Conservation (phyloP, 768 basidiomycete species). For the Boletales sp. region DNA sequence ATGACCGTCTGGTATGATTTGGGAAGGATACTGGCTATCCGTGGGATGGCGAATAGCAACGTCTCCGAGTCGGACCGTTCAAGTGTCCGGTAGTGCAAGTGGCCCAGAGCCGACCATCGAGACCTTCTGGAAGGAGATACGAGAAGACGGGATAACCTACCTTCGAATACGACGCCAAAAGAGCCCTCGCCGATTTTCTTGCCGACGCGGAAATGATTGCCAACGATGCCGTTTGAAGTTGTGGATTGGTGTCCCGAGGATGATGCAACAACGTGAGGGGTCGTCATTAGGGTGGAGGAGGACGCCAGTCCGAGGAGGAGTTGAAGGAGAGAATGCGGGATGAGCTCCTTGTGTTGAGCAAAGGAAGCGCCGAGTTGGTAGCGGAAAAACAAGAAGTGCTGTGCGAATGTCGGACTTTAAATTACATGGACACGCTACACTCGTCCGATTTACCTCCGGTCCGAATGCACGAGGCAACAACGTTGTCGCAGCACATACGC, state of each 20-base stretch:
- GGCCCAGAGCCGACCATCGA: constrained; percentile 3
- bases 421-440: constrained; percentile 10
- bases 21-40: neutral
- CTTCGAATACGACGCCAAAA: constrained; percentile 98
- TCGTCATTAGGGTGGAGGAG: constrained; percentile 51
- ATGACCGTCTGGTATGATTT: constrained; percentile 4
- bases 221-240: constrained; percentile 69
- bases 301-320: constrained; percentile 28
- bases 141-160: constrained; percentile 41
- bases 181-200: constrained; percentile 99
- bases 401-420: constrained; percentile 32
- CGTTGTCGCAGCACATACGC: neutral
- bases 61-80: constrained; percentile 2
- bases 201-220: constrained; percentile 82
- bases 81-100: constrained; percentile 10
- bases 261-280: constrained; percentile 81
- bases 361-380: constrained; percentile 20
- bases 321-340: constrained; percentile 21
- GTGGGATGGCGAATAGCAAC: neutral
- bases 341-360: constrained; percentile 17
- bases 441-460: neutral
- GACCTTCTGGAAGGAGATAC: neutral
- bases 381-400: constrained; percentile 27
- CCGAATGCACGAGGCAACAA: neutral
- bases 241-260: constrained; percentile 67